Conservation (phyloP, 2,329 filamentous ascomycete species). For the Lasiodiplodia citricola region DNA sequence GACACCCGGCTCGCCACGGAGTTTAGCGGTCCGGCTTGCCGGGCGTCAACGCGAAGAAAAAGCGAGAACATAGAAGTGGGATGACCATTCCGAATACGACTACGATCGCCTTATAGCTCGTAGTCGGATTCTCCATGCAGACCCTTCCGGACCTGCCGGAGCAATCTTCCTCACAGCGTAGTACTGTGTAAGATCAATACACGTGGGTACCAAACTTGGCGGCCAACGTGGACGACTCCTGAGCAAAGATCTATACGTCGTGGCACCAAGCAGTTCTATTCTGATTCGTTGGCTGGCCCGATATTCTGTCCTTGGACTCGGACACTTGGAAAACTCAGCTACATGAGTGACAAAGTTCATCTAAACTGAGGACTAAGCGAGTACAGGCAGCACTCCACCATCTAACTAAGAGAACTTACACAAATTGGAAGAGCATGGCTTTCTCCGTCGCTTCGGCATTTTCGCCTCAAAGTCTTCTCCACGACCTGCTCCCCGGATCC, state of each 20-base stretch:
- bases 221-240: background rate
- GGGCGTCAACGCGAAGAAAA: background rate
- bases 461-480: background rate
- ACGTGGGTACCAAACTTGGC: background rate
- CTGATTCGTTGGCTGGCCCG: background rate
- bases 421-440: background rate
- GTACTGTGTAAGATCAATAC: background rate
- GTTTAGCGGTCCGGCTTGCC: background rate
- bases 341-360: background rate
- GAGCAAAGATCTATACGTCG: too few relatives aligned
- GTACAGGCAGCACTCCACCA: background rate
- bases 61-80: background rate
- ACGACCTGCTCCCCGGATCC: background rate
- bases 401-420: background rate
- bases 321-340: background rate
- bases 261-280: too few relatives aligned
- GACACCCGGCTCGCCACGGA: background rate
- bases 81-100: slow-evolving; percentile 4
- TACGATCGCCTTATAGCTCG: background rate
- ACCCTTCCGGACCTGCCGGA: slow-evolving; percentile 5
- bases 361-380: background rate
- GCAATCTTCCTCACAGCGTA: background rate
- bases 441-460: background rate
- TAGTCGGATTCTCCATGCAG: background rate
- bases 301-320: background rate